These are phyloP conservation scores for Solanum pennellii DNA, from an alignment of 257 asterid genomes.

Conservation along the genomic window DNA sequence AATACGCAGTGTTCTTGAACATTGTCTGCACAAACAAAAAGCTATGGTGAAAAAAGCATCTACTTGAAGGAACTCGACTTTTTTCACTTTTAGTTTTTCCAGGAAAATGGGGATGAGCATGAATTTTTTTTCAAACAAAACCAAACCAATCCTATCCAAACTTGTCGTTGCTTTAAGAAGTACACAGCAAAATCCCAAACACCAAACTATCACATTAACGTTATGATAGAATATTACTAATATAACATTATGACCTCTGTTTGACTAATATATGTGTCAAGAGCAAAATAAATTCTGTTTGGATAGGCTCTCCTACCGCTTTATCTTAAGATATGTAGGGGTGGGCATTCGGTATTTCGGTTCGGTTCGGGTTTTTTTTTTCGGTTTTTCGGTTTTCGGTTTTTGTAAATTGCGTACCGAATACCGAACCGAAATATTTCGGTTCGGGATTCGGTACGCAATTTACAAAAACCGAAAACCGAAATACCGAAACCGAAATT, in stretches of 20 bases:
- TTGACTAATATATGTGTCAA: not conserved
- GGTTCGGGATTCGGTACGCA: too few relatives aligned
- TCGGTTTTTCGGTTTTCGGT: too few relatives aligned
- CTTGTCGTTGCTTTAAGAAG: not conserved
- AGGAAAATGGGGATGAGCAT: too few relatives aligned
- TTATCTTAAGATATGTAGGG: not conserved
- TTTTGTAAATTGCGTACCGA: too few relatives aligned
- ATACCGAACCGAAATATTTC: too few relatives aligned
- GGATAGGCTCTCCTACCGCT: not conserved
- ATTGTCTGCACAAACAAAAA: conserved; percentile 28
- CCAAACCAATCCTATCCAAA: too few relatives aligned
- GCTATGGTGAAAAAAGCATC: not conserved
- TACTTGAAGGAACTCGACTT: not conserved
- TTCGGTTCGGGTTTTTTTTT: too few relatives aligned
- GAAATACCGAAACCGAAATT: too few relatives aligned
- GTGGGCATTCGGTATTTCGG: too few relatives aligned
- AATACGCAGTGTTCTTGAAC: conserved; percentile 59
- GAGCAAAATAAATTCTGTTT: not conserved
- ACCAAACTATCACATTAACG: not conserved
- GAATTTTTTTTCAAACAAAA: too few relatives aligned
- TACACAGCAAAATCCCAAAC: not conserved
- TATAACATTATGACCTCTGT: not conserved
- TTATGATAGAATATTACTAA: not conserved
- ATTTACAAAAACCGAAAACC: too few relatives aligned
- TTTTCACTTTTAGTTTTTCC: too few relatives aligned